phyloP scores from a whole-genome alignment of 148 eudicot species.

The Heliosperma pusillum region DNA sequence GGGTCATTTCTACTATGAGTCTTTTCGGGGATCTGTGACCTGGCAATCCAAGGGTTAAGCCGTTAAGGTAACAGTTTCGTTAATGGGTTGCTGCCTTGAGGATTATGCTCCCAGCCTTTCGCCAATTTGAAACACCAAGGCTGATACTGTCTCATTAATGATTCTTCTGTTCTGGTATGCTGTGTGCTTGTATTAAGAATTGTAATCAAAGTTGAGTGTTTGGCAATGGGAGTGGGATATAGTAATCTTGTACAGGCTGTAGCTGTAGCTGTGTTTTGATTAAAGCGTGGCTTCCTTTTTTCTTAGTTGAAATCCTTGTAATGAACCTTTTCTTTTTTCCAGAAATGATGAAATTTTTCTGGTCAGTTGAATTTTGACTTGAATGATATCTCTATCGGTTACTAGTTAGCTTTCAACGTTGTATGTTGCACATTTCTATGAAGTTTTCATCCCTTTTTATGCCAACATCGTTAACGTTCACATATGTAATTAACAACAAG shows the following conservation, averaged over 20 bases:
- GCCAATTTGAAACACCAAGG: conserved; percentile 39
- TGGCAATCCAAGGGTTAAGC: neutral
- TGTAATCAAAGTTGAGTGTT: neutral
- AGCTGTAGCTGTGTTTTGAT: neutral
- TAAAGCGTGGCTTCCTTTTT: neutral
- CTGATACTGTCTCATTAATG: conserved; percentile 22
- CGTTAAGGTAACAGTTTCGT: conserved; percentile 31
- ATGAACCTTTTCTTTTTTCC: neutral
- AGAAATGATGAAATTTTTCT: neutral
- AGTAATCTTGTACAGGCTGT: neutral
- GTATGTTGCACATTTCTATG: neutral
- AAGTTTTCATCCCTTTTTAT: neutral
- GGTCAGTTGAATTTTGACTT: neutral
- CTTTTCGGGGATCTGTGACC: neutral
- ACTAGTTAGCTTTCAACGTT: neutral
- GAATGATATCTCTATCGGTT: too few species aligned
- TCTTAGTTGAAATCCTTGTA: neutral
- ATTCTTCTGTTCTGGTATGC: conserved; percentile 30
- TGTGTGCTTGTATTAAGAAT: conserved; percentile 5
- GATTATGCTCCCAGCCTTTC: conserved; percentile 61
- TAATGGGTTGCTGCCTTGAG: conserved; percentile 29
- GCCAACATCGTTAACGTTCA: neutral
- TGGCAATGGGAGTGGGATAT: neutral
- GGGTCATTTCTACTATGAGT: neutral
- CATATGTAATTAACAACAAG: neutral